Conservation (phyloP, 2,329 filamentous ascomycete genomes). For the Bipolaris sorokiniana region DNA sequence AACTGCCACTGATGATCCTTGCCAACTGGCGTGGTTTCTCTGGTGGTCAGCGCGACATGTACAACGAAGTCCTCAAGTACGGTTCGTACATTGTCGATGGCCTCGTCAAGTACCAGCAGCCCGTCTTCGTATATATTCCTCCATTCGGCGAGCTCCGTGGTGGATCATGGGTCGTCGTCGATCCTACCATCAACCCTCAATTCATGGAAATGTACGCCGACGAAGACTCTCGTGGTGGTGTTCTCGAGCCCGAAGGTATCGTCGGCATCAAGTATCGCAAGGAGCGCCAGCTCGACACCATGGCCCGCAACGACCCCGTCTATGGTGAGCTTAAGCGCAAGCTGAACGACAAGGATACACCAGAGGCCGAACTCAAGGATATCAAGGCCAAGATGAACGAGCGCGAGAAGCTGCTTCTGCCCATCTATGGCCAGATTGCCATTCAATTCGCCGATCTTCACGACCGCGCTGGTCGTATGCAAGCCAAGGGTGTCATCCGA, state of each 20-base stretch:
- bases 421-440: conserved; percentile 94
- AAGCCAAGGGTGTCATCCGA: conserved; percentile 95
- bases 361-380: conserved; percentile 73
- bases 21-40: conserved; percentile 99
- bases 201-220: conserved; percentile 99
- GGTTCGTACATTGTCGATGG: conserved; percentile 99
- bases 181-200: conserved; percentile 95
- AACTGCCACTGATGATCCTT: conserved; percentile 97
- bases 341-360: conserved; percentile 69
- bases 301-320: conserved; percentile 86
- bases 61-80: conserved; percentile 99
- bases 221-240: conserved; percentile 91
- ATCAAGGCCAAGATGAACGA: conserved; percentile 84
- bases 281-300: conserved; percentile 96
- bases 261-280: conserved; percentile 98
- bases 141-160: conserved; percentile 95
- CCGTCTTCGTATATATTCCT: conserved; percentile 98
- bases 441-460: conserved; percentile 96
- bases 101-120: conserved; percentile 97
- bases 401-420: conserved; percentile 87
- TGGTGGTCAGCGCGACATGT: conserved; percentile 99
- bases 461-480: conserved; percentile 95
- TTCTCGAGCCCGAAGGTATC: conserved; percentile 97
- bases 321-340: conserved; percentile 86
- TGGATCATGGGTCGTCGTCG: conserved; percentile 98